Base-by-base conservation (phyloP, 441 rosid species). In the Sinapis alba region DNA sequence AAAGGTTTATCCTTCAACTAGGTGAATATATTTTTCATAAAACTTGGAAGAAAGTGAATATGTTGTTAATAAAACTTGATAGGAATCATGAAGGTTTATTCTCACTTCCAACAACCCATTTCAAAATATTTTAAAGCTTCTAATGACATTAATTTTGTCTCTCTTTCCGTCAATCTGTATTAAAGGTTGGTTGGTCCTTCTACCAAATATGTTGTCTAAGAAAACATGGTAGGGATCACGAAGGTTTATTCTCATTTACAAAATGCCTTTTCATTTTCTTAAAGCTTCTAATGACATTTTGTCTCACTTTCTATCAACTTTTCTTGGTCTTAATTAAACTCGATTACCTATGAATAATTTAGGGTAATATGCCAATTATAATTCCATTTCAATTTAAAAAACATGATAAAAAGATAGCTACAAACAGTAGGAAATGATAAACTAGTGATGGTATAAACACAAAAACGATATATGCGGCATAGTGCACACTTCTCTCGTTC, bases 71-170 rank as follows among this genome's bases (percentile, higher is more conserved):
- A 30, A 41, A 28, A 63, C 16, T 70, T 70, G 28, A 21, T 62
- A 28, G 61, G 75, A 64, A 70, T 68, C 75, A 70, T 56, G 71
- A 69, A 65, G 75, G 75, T 76, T 76, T 70, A 76, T 76, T 76
- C 71, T 70, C 51, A 57, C 10, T 30, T 56, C 59, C 71, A 70
- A 16, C 66, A 63, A 5, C 61, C 54, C 41, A 3, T 70, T 30
- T 43, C 28, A 23, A 41, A 18, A 13, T 63, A 57, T 54, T 21
- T 63, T 63, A 70, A 63, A 28, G 67, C 54, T 64, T 76, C 18
- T 28, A 63, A 7, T 56, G 53, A 69, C 23, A 76, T 63, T 76
- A n/a, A n/a, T n/a, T 38, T 54, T 70, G 43, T 34, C 50, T n/a
- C 50, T 13, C 43, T 61, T 75, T 67, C 16, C 27, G 38, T 66